Base-by-base conservation (phyloP, 2,329 filamentous ascomycete genomes). In the Hypoxylon sp. region DNA sequence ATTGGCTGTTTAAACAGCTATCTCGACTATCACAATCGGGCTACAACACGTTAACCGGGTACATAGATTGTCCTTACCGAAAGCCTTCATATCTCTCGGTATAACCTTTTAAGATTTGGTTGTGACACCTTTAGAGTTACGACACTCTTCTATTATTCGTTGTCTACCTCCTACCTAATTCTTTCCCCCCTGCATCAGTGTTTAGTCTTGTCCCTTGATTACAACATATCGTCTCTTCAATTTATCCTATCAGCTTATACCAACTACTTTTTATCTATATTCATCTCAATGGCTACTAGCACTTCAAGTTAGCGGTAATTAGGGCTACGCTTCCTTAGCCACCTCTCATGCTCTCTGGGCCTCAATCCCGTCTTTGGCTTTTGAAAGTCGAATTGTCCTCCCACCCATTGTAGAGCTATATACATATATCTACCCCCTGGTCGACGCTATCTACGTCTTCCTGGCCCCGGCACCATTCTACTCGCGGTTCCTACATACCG, bases 31-130 rank as follows among this genome's bases (percentile, higher is more conserved):
- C 17, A 56, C 26, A 26, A 22, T 39, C 54, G 55, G 58, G 51
- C 56, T 55, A 59, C 57, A 56, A 54, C 42, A 44, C 59, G 52
- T 53, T 47, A 22, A 10, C 17, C n/a, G 48, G 48, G 35, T 55
- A 14, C 52, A 54, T 35, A 37, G 26, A 56, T 26, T n/a, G 6
- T 51, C 9, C 14, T 57, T 44, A 54, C 50, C 53, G 53, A 65
- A 31, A 31, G 31, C 13, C 19, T 24, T 51, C 46, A 17, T 52
- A 24, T 67, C 42, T 46, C 63, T 72, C 65, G 65, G 52, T 66
- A 60, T 64, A 63, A 57, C 57, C 33, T 57, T 57, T 44, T 51
- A n/a, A 64, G 46, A 67, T 66, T 56, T 46, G 57, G 53, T 54
- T 47, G 44, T 51, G 60, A 46, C 24, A 63, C 46, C 29, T 24